Evolutionary conservation across 140 eudicot species (phyloP).

Genomic region (Cichorium intybus): DNA sequence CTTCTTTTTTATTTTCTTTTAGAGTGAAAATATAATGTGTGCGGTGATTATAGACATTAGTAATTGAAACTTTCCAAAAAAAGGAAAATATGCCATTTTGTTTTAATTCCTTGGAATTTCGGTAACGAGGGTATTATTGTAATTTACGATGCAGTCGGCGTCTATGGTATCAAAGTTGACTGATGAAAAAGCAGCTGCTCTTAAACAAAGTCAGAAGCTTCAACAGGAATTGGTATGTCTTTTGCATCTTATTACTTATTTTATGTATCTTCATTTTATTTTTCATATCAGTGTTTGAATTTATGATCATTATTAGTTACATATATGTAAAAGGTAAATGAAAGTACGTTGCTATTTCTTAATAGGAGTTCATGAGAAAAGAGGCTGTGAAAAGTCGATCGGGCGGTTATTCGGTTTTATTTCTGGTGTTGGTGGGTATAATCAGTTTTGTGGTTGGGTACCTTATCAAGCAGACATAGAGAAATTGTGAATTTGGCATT

Average conservation of each 20-base stretch:
- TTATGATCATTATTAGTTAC: not conserved
- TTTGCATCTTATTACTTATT: not conserved
- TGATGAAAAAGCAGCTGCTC: constrained; percentile 70
- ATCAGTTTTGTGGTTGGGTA: constrained; percentile 66
- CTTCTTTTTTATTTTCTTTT: not conserved
- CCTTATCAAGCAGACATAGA: constrained; percentile 49
- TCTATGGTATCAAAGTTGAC: constrained; percentile 67
- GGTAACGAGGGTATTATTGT: not conserved
- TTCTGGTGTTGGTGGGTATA: constrained; percentile 53
- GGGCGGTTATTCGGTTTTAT: constrained; percentile 46
- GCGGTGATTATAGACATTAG: too few species aligned
- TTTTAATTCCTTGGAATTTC: not conserved
- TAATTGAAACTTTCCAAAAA: too few species aligned
- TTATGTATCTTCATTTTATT: not conserved
- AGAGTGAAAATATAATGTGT: too few species aligned
- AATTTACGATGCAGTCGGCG: constrained; percentile 37
- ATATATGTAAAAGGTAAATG: too few species aligned
- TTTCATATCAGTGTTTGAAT: too few species aligned
- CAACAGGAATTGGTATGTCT: constrained; percentile 73
- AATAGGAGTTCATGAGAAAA: constrained; percentile 66
- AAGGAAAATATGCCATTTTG: too few species aligned
- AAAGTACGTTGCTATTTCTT: too few species aligned
- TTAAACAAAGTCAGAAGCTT: constrained; percentile 68
- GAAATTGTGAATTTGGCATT: constrained; percentile 20
- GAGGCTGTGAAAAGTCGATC: constrained; percentile 43